Evolutionary conservation across 2,329 filamentous ascomycete genomes (phyloP), one percentile per base, ranked within the genome.

Genomic region (Tolypocladium guangdongense): DNA sequence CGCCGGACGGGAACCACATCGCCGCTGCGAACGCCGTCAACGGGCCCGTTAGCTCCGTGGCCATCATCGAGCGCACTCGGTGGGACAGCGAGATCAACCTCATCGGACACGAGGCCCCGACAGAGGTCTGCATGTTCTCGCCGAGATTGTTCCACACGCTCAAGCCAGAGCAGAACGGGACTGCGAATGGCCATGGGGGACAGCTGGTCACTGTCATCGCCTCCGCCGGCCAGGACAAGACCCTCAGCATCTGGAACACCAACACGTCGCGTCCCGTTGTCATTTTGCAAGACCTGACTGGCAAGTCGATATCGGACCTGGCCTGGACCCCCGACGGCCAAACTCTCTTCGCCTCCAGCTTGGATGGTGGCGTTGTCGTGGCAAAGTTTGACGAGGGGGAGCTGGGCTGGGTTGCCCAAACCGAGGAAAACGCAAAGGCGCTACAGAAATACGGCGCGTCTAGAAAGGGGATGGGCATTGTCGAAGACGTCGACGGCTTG

Each of bases 41-140:
- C 65, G 93, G 93, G 0, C 95, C 93, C 2, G 93, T 99, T 27
- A 96, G 90, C 72, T 96, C 92, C 0, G 92, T 97, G 35, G 92
- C 93, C 5, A 97, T 99, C 55, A 90, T 99, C 53, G 90, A 93
- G 65, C 86, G 93, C 60, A 87, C 88, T 20, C 82, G 82, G 38
- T 99, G 95, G 93, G 90, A 96, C 63, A 90, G 90, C 58, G 90
- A 99, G 64, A 97, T 97, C 72, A 96, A 96, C 67, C 71, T 99
- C 56, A 96, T 99, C 56, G 93, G 93, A 10, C 93, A 99, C 66
- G 93, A 99, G 75, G 92, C 89, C 0, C 93, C 93, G 0, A 93
- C 95, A 0, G 93, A 99, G 71, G 93, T 99, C 3, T 96, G 92
- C 74, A 89, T 93, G 59, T 99, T 99, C 68, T 96, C 93, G 1